These are phyloP conservation scores for Nowakowskiella sp. DNA, from an alignment of 192 early-diverging fungal species.

Conservation along the genomic window DNA sequence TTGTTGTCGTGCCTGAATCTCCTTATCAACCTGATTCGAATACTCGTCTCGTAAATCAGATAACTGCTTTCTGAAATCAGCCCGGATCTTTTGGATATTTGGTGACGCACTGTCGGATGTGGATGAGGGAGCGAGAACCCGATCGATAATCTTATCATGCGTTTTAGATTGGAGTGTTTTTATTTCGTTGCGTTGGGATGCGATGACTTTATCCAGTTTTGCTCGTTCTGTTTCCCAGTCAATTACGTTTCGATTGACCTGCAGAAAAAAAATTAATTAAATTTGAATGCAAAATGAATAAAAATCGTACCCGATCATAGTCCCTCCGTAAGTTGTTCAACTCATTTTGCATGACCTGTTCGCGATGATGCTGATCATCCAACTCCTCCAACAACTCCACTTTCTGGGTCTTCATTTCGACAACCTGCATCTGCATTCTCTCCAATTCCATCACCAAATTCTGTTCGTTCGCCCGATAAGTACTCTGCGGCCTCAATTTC, in stretches of 20 bases:
- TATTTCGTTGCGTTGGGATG: slow-evolving; percentile 12
- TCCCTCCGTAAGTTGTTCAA: slow-evolving; percentile 24
- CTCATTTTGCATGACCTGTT: slow-evolving; percentile 16
- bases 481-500: slow-evolving; percentile 13
- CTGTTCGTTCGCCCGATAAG: slow-evolving; percentile 12
- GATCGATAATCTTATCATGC: slow-evolving; percentile 20
- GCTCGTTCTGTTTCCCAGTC: slow-evolving; percentile 17
- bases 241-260: not conserved
- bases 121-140: slow-evolving; percentile 1
- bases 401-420: slow-evolving; percentile 32
- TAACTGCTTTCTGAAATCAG: slow-evolving; percentile 31
- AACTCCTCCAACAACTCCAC: slow-evolving; percentile 36
- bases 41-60: slow-evolving; percentile 13
- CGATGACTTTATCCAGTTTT: slow-evolving; percentile 8
- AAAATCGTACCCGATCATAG: slow-evolving; percentile 14
- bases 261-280: slow-evolving; percentile 5
- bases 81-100: slow-evolving; percentile 14
- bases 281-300: not conserved
- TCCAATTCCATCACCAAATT: slow-evolving; percentile 15
- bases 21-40: slow-evolving; percentile 3
- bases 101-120: slow-evolving; percentile 3
- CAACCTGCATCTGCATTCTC: slow-evolving; percentile 30
- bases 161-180: slow-evolving; percentile 8
- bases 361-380: slow-evolving; percentile 30
- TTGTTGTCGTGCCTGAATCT: not conserved